Percentiles rank a stretch among this genome's conserved stretches.
These are phyloP conservation scores for Geotrichum fermentans DNA, from an alignment of 1,139 yeast species.

Conservation along the genomic window DNA sequence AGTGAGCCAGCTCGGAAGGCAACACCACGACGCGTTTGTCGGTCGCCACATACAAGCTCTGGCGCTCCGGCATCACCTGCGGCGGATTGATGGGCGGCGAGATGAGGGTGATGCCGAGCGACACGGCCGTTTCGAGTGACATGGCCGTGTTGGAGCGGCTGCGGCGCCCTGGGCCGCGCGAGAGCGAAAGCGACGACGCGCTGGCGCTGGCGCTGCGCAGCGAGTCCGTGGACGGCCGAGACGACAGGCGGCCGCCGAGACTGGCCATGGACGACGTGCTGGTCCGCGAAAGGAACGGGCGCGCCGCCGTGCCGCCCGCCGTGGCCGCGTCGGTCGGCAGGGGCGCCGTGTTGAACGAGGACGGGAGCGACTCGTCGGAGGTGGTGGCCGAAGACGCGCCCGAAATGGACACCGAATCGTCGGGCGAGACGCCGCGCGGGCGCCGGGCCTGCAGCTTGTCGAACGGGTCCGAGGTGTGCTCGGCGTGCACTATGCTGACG, in stretches of 20 bases:
- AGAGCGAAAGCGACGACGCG: not conserved
- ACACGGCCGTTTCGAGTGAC: not conserved
- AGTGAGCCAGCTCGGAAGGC: not conserved
- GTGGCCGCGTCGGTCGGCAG: not conserved
- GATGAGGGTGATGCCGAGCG: not conserved
- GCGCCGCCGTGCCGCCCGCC: not conserved
- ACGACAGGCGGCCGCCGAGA: not conserved
- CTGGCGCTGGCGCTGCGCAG: not conserved
- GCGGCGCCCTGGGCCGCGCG: not conserved
- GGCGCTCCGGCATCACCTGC: constrained; percentile 1
- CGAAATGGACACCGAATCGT: not conserved
- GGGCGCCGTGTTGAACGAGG: not conserved
- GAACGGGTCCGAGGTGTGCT: constrained; percentile 9
- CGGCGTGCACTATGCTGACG: constrained; percentile 15
- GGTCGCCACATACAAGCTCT: not conserved
- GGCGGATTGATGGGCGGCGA: too few relatives aligned
- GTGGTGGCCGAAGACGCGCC: not conserved
- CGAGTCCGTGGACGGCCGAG: constrained; percentile 5
- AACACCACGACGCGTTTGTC: not conserved
- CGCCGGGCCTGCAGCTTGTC: not conserved
- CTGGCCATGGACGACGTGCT: not conserved
- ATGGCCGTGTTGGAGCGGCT: constrained; percentile 2
- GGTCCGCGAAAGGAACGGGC: not conserved
- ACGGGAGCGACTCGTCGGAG: not conserved
- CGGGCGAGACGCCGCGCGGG: not conserved